phyloP scores from a whole-genome alignment of 768 basidiomycete species.

The Hericium rajendrae region DNA sequence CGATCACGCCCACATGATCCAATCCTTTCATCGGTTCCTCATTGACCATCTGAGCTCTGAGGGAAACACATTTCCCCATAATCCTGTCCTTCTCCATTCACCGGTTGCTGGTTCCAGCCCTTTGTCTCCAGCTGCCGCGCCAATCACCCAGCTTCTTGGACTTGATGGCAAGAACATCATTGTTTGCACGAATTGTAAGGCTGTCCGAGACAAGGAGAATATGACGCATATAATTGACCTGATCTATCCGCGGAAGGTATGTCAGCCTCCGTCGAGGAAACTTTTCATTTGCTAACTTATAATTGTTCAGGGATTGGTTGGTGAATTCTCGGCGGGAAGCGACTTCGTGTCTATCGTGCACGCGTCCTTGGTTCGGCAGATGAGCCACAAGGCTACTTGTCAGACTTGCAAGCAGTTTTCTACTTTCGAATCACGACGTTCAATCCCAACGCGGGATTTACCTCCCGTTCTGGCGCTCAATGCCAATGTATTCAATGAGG shows the following conservation, averaged over 20 bases:
- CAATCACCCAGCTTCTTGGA: constrained; percentile 80
- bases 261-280: not conserved
- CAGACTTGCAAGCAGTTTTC: constrained; percentile 71
- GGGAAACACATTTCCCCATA: constrained; percentile 53
- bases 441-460: constrained; percentile 51
- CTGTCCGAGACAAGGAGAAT: constrained; percentile 62
- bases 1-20: constrained; percentile 84
- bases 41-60: constrained; percentile 76
- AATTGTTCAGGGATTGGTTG: constrained; percentile 19
- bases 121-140: constrained; percentile 41
- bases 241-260: constrained; percentile 77
- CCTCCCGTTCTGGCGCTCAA: constrained; percentile 86
- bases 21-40: constrained; percentile 90
- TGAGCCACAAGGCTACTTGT: constrained; percentile 81
- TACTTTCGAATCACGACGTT: constrained; percentile 61
- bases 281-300: not conserved
- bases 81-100: constrained; percentile 40
- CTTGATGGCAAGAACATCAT: constrained; percentile 69
- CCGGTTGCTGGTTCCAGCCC: constrained; percentile 16
- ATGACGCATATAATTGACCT: constrained; percentile 81
- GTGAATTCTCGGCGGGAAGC: constrained; percentile 28
- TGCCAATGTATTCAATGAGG: constrained; percentile 69
- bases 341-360: constrained; percentile 65
- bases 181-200: constrained; percentile 67
- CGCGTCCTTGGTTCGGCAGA: constrained; percentile 70